Percentiles rank a stretch among this genome's conserved stretches.
These are phyloP conservation scores for Aspergillus floridensis DNA, from an alignment of 2,329 filamentous ascomycete species.

Conservation along the genomic window DNA sequence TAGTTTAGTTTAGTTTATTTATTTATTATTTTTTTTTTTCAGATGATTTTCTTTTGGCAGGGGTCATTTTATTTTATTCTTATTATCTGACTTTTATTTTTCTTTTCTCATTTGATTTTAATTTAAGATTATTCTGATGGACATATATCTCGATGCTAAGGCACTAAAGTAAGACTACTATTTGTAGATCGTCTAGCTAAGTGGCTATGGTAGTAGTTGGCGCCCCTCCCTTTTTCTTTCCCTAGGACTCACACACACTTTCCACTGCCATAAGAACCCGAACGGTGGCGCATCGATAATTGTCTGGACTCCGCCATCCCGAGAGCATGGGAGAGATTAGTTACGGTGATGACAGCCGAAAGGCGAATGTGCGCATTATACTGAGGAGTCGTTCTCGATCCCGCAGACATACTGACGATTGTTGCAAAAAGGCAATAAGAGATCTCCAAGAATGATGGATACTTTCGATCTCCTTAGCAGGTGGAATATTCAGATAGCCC, in stretches of 20 bases:
- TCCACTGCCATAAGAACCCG: conserved; percentile 2
- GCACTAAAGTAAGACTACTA: not conserved
- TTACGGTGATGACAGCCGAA: not conserved
- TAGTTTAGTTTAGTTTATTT: not conserved
- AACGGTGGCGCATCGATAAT: conserved; percentile 7
- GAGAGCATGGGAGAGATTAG: not conserved
- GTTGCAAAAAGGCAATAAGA: not conserved
- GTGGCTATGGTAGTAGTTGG: conserved; percentile 6
- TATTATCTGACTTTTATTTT: not conserved
- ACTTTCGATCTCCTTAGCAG: not conserved
- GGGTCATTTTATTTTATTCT: not conserved
- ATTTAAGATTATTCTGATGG: not conserved
- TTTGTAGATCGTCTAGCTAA: conserved; percentile 6
- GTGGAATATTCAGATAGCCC: not conserved
- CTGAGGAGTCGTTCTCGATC: not conserved
- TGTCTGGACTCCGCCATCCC: conserved; percentile 1
- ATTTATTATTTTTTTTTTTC: not conserved
- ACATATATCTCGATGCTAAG: not conserved
- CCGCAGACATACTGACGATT: not conserved
- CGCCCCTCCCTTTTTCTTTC: not conserved
- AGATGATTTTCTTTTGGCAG: not conserved
- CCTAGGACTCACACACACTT: conserved; percentile 4
- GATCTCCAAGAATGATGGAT: not conserved
- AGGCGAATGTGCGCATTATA: not conserved
- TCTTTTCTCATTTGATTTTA: not conserved